Percentiles rank a stretch among this genome's conserved stretches.
Evolutionary conservation across 306 rosid genomes (phyloP).

Genomic region (Sophora flavescens): DNA sequence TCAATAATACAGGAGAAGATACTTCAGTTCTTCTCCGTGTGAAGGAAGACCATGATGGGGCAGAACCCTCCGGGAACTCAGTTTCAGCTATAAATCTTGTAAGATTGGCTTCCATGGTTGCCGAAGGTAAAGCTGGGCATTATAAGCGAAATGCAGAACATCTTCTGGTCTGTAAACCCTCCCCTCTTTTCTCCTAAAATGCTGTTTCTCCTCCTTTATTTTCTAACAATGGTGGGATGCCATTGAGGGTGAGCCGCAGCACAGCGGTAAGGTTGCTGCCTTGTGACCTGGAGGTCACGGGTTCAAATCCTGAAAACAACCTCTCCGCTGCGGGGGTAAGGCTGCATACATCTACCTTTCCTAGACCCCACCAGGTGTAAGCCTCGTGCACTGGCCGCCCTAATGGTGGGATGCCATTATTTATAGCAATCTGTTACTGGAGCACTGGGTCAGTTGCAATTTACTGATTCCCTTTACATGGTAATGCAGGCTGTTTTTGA

Average conservation of each 20-base stretch:
- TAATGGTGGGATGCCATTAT: too few relatives aligned
- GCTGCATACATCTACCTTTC: too few relatives aligned
- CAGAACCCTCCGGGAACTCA: conserved; percentile 96
- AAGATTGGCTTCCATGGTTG: conserved; percentile 76
- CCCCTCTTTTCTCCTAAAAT: conserved; percentile 28
- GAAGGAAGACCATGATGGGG: conserved; percentile 96
- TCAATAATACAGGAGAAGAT: conserved; percentile 90
- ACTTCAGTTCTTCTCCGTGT: conserved; percentile 85
- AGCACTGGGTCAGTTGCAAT: too few relatives aligned
- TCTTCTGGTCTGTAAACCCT: conserved; percentile 68
- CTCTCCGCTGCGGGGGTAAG: too few relatives aligned
- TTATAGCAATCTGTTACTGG: conserved; percentile 24
- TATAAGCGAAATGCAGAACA: conserved; percentile 83
- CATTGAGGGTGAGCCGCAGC: too few relatives aligned
- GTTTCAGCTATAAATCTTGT: conserved; percentile 81
- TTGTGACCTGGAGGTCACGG: too few relatives aligned
- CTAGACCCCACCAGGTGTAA: too few relatives aligned
- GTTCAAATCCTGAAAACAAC: too few relatives aligned
- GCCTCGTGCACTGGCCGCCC: too few relatives aligned
- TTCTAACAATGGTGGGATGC: conserved; percentile 21
- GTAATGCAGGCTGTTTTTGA: conserved; percentile 84
- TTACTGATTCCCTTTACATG: conserved; percentile 34
- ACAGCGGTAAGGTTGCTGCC: too few relatives aligned
- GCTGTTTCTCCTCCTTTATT: conserved; percentile 25
- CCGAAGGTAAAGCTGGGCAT: conserved; percentile 68